Conservation (phyloP, 306 rosid species). For the Quercus dentata region DNA sequence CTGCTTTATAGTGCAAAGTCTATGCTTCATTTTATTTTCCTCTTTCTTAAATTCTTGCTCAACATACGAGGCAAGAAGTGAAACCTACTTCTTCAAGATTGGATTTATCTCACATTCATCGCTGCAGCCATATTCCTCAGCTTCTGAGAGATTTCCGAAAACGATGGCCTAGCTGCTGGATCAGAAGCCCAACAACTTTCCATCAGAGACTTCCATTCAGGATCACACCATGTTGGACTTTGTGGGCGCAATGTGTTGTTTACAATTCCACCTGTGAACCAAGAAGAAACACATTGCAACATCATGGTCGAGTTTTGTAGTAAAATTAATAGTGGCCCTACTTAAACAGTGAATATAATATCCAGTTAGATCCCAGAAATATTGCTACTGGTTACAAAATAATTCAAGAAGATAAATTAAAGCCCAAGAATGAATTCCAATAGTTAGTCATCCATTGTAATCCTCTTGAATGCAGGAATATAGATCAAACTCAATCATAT, state of each 20-base stretch:
- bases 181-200: slow-evolving; percentile 95
- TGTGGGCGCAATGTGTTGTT: slow-evolving; percentile 85
- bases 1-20: slow-evolving; percentile 40
- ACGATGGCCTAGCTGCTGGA: slow-evolving; percentile 77
- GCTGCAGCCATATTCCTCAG: slow-evolving; percentile 95
- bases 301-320: not conserved
- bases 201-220: slow-evolving; percentile 98
- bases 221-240: slow-evolving; percentile 97
- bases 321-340: not conserved
- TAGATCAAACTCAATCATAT: not conserved
- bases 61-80: slow-evolving; percentile 34
- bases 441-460: not conserved
- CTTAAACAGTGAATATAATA: not conserved
- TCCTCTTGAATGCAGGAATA: not conserved
- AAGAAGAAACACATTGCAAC: slow-evolving; percentile 15
- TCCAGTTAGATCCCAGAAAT: not conserved
- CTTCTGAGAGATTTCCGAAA: slow-evolving; percentile 94
- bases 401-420: not conserved
- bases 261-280: slow-evolving; percentile 80
- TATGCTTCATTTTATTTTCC: slow-evolving; percentile 46
- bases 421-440: not conserved
- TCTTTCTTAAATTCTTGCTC: slow-evolving; percentile 46
- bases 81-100: slow-evolving; percentile 24
- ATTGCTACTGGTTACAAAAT: not conserved
- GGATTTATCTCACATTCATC: slow-evolving; percentile 75